A percentile compares a stretch with the other conserved stretches of the same genome.
Evolutionary conservation across 192 early-diverging fungal species (phyloP).

Genomic region (Mortierella alpina): DNA sequence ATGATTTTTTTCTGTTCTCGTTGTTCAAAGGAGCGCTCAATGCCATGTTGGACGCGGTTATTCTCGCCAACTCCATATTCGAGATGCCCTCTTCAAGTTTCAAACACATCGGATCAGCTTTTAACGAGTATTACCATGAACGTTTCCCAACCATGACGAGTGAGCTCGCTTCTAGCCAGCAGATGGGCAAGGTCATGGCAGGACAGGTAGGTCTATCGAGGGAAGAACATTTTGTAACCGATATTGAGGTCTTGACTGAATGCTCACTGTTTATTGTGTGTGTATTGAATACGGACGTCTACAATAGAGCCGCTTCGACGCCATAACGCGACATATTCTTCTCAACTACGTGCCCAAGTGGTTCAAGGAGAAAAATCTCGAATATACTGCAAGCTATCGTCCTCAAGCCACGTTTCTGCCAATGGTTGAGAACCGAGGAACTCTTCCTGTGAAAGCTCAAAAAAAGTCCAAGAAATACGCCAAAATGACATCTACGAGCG

Average conservation of each 20-base stretch:
- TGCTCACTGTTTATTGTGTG: neutral
- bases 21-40: slow-evolving; percentile 10
- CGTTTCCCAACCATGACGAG: slow-evolving; percentile 8
- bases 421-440: slow-evolving; percentile 2
- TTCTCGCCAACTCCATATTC: slow-evolving; percentile 17
- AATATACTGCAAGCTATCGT: neutral
- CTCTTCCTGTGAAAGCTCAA: neutral
- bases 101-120: neutral
- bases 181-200: slow-evolving; percentile 10
- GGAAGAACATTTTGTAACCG: no score
- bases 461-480: slow-evolving; percentile 2
- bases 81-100: slow-evolving; percentile 8
- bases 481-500: no score
- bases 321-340: slow-evolving; percentile 6
- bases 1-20: neutral
- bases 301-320: neutral
- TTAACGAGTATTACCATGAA: slow-evolving; percentile 5
- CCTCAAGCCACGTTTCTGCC: slow-evolving; percentile 16
- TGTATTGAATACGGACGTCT: neutral
- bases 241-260: no score
- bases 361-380: slow-evolving; percentile 12
- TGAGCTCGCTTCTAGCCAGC: neutral
- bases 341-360: slow-evolving; percentile 9
- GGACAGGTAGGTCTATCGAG: neutral
- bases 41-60: slow-evolving; percentile 27